Base-by-base conservation (phyloP, 2,329 filamentous ascomycete species). In the Fusarium fracticaudum region DNA sequence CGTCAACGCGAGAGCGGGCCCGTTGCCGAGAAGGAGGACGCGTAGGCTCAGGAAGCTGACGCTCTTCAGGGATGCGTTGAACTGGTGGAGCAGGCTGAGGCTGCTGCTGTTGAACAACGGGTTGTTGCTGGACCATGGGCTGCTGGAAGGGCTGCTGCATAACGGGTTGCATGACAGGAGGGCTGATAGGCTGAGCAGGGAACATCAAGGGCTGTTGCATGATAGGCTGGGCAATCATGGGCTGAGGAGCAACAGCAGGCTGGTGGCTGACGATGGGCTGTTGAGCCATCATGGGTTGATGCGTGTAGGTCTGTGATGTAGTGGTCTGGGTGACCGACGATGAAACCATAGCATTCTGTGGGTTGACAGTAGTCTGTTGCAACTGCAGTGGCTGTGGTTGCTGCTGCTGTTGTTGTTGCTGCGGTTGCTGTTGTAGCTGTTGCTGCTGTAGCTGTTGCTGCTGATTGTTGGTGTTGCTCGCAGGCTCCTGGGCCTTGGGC, bases 1-100 rank as follows among this genome's bases (percentile, higher is more conserved):
- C 45, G 13, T 78, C 77, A 6, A 73, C 71, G 24, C 73, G 69
- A 31, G 77, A 79, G 9, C 63, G 75, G 24, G 72, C 67, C n/a
- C 72, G 67, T 17, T 65, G 53, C 11, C 69, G 62, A 29, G 73
- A 70, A 29, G 71, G 48, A n/a, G 75, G 47, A 48, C 60, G 72
- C 45, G 69, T 55, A 29, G 63, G 71, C 37, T 72, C 59, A 22
- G 65, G 55, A 37, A 72, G 67, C 35, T 76, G 74, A 17, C 69
- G 64, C 29, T 65, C 50, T 37, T 77, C 64, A 6, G 74, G 72
- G 6, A 77, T 72, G 8, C 62, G 67, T 26, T 68, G 60, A 13
- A 57, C 65, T 37, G 70, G 60, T 26, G 72, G 54, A 7, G 45
- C 20, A 57, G 66, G 51, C 37, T 58, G 72, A 33, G 67, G 63